phyloP scores from a whole-genome alignment of 2,329 filamentous ascomycete species.

The Colletotrichum salicis region DNA sequence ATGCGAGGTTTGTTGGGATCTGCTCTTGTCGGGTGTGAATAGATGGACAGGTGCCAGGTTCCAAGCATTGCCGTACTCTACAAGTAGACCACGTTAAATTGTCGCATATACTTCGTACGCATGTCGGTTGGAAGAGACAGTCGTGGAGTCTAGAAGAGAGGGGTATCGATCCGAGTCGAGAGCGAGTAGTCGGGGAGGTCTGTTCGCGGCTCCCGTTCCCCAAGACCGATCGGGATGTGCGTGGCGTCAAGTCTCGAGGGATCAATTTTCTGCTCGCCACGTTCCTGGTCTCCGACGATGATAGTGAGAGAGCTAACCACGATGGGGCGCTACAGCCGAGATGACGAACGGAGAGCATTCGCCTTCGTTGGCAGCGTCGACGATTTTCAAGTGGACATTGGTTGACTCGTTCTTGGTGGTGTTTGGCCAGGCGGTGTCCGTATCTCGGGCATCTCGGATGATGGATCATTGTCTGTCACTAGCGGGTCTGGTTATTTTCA shows the following conservation, averaged over 20 bases:
- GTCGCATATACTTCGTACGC: background rate
- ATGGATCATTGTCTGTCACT: background rate
- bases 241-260: background rate
- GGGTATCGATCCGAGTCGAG: conserved; percentile 3
- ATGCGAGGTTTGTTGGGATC: background rate
- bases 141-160: background rate
- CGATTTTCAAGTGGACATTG: background rate
- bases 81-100: background rate
- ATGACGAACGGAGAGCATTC: background rate
- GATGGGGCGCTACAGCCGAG: background rate
- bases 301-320: conserved; percentile 3
- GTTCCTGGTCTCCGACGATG: conserved; percentile 1
- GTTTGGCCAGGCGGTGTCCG: background rate
- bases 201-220: conserved; percentile 18
- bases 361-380: background rate
- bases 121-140: background rate
- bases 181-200: background rate
- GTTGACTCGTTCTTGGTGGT: background rate
- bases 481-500: background rate
- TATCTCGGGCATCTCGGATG: background rate
- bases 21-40: background rate
- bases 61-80: background rate
- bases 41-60: background rate
- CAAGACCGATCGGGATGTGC: conserved; percentile 17
- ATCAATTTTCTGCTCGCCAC: conserved; percentile 26